Evolutionary conservation across 106 monocot species (phyloP).

Genomic region (Amphibolis antarctica): DNA sequence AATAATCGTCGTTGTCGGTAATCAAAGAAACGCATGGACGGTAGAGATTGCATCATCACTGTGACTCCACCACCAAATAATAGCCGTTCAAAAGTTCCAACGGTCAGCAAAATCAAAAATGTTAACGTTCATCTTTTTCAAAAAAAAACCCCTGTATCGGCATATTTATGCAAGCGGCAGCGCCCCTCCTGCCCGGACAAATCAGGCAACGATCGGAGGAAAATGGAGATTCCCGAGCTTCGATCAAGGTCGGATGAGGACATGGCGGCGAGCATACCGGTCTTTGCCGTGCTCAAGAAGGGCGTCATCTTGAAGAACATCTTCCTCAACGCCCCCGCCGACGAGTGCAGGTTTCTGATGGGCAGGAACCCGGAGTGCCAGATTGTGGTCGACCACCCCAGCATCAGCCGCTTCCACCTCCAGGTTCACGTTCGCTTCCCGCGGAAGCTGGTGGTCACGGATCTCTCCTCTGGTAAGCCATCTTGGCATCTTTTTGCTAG

Average conservation of each 20-base stretch:
- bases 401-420: conserved; percentile 91
- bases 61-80: too few relatives aligned
- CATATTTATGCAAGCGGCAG: too few relatives aligned
- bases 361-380: conserved; percentile 93
- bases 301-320: conserved; percentile 68
- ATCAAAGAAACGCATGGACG: too few relatives aligned
- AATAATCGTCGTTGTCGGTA: too few relatives aligned
- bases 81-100: not conserved
- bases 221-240: not conserved
- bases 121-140: too few relatives aligned
- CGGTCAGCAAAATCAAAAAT: too few relatives aligned
- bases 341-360: conserved; percentile 26
- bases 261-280: conserved; percentile 37
- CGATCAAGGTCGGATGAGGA: not conserved
- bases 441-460: conserved; percentile 35
- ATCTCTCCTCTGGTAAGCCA: conserved; percentile 57
- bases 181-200: not conserved
- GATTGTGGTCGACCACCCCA: conserved; percentile 78
- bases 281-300: conserved; percentile 65
- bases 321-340: conserved; percentile 46
- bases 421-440: conserved; percentile 25
- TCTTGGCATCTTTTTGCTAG: not conserved
- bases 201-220: not conserved
- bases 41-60: too few relatives aligned
- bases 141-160: not conserved